Evolutionary conservation across 768 basidiomycete species (phyloP).

Genomic region (Antrodiella citrinella): DNA sequence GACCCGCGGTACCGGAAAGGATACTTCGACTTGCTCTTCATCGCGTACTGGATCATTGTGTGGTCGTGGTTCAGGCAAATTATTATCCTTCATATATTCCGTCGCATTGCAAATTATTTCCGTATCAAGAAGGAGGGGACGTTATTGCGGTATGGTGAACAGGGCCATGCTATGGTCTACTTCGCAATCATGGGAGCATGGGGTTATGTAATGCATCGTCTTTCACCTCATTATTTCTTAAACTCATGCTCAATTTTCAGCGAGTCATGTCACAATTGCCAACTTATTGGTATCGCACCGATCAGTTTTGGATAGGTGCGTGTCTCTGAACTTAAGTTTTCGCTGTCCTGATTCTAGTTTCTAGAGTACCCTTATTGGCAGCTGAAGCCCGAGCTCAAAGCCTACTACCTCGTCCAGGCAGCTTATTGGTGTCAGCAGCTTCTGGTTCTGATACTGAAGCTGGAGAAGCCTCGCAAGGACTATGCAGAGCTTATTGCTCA

Average conservation of each 20-base stretch:
- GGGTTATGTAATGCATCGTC: constrained; percentile 55
- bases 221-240: not conserved
- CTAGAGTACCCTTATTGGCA: constrained; percentile 83
- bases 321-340: too few relatives aligned
- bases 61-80: constrained; percentile 83
- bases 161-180: constrained; percentile 83
- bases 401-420: constrained; percentile 88
- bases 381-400: constrained; percentile 77
- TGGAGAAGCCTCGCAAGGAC: constrained; percentile 95
- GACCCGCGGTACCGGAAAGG: constrained; percentile 64
- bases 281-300: constrained; percentile 78
- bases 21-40: constrained; percentile 66
- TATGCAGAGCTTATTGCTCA: constrained; percentile 83
- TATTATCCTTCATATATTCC: constrained; percentile 53
- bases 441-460: constrained; percentile 70
- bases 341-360: not conserved
- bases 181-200: constrained; percentile 60
- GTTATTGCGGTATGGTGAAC: constrained; percentile 82
- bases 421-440: constrained; percentile 95
- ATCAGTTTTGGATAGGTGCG: constrained; percentile 77
- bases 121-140: constrained; percentile 62
- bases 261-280: constrained; percentile 74
- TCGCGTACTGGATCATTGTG: constrained; percentile 76
- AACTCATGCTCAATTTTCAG: constrained; percentile 29
- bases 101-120: constrained; percentile 58